Percentiles rank a stretch among this genome's conserved stretches.
Conservation (phyloP, 176 grass and related monocot species). For the Panicum miliaceum region DNA sequence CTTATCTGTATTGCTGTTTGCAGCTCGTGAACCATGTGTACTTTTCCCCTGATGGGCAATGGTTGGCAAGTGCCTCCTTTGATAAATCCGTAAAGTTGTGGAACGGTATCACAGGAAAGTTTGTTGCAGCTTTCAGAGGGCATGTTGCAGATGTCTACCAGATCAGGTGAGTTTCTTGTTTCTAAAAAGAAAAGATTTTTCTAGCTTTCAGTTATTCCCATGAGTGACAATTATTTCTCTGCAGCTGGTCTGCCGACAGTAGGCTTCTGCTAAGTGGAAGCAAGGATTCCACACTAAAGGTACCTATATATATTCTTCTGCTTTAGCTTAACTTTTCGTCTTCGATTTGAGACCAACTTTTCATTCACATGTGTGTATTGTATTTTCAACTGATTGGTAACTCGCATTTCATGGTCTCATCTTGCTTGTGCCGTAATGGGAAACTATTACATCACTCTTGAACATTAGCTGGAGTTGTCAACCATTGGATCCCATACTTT, state of each 20-base stretch:
- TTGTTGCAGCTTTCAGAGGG: slow-evolving; percentile 83
- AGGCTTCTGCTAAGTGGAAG: slow-evolving; percentile 97
- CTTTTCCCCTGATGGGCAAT: slow-evolving; percentile 98
- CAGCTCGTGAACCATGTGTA: slow-evolving; percentile 99
- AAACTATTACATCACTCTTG: background rate
- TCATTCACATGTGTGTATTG: background rate
- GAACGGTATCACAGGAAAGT: slow-evolving; percentile 95
- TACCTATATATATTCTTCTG: slow-evolving; percentile 16
- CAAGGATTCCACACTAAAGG: slow-evolving; percentile 98
- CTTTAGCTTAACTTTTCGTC: background rate
- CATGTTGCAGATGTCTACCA: slow-evolving; percentile 96
- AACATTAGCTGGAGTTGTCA: background rate
- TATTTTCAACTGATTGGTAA: background rate
- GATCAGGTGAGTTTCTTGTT: slow-evolving; percentile 62
- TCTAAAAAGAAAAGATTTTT: background rate
- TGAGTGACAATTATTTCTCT: slow-evolving; percentile 37
- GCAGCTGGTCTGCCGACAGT: slow-evolving; percentile 94
- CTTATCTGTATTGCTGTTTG: slow-evolving; percentile 38
- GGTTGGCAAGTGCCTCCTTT: slow-evolving; percentile 98
- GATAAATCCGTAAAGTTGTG: slow-evolving; percentile 97
- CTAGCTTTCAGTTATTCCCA: background rate
- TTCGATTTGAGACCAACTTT: background rate
- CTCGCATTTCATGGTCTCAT: background rate
- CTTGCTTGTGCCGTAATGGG: background rate
- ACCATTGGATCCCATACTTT: background rate